Evolutionary conservation across 805 yeast species (phyloP), one percentile per base, ranked within the genome.

Genomic region (Ogataea angusta): DNA sequence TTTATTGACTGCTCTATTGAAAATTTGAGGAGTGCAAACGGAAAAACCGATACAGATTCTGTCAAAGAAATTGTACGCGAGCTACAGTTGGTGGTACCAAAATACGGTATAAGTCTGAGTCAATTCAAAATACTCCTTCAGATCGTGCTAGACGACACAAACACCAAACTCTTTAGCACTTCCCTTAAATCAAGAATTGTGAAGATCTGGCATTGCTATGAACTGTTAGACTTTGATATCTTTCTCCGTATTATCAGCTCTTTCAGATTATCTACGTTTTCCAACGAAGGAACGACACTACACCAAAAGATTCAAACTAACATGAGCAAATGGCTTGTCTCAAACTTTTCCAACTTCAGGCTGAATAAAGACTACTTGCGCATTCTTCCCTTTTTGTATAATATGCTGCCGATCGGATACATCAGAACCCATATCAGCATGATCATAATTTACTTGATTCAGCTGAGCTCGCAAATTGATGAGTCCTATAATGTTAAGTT

Each of bases 361-460:
- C 46, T 49, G 33, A 48, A 47, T 18, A 48, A 47, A 15, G 23
- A 38, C 4, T 57, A 40, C 25, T 36, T 59, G 3, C 35, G 37
- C 14, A 13, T 59, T 2, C 42, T 57, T 10, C 53, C 60, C 5
- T 42, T 52, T 12, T 9, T 60, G 10, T 60, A 53, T 45, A 51
- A 54, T 32, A 36, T 54, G 30, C 47, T 60, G 3, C 50, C 59
- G 12, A 52, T 59, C 18, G 64, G 62, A 2, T 62, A 59, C 40
- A 31, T 57, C 5, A 42, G 63, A 38, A 22, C 30, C 3, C 31
- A 46, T 29, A 37, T 60, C n/a, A 24, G 51, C 14, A 32, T 45
- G n/a, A 30, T 62, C 8, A 10, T 60, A 7, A 34, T 50, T 2
- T 50, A 54, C 14, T 25, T 58, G 14, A 27, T 60, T 6, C 43